Base-by-base conservation (phyloP, 768 basidiomycete species). In the Porphyrellus cyaneotinctus region DNA sequence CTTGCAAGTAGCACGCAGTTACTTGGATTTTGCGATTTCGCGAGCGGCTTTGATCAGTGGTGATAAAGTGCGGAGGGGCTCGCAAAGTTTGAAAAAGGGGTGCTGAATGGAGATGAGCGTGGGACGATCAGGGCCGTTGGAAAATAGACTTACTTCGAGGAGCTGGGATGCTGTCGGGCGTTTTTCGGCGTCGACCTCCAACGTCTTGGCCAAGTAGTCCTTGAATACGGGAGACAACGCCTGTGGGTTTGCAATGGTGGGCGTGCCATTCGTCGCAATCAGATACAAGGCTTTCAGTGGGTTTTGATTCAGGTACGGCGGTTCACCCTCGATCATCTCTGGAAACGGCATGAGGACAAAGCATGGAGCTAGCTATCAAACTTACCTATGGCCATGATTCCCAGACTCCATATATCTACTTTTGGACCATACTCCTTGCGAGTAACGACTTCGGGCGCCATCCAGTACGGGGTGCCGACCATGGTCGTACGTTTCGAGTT, bases 311-410 rank as follows among this genome's bases (percentile, higher is more conserved):
- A 95, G 79, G 64, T 97, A 97, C 22, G 94, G 94, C 0, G 94
- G 94, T 69, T 97, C 95, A 50, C 94, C 95, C 72, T 97, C 94
- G 62, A 97, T 95, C 94, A 97, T 97, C 74, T 97, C 93, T 92
- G 53, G 17, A 43, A 14, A 51, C 6, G 24, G 28, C 50, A 38
- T 58, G 37, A 62, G 58, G 30, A 5, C 22, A 44, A 31, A 31
- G 33, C 41, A 48, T 18, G 42, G 51, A 37, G 35, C 24, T 22
- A 31, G 28, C 26, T 17, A 30, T 15, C 37, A 26, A 33, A 74
- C 75, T 68, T 69, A 88, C 92, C 94, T 59, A 97, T 90, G 41
- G 94, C 89, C 83, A 95, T 97, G 75, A 97, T 97, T 4, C 94
- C 94, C 58, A 97, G 72, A 68, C 86, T 89, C 94, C 95, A 97